A percentile compares a stretch with the other conserved stretches of the same genome.
Evolutionary conservation across 163 green algal genomes (phyloP).

Genomic region (Prototheca cutis): DNA sequence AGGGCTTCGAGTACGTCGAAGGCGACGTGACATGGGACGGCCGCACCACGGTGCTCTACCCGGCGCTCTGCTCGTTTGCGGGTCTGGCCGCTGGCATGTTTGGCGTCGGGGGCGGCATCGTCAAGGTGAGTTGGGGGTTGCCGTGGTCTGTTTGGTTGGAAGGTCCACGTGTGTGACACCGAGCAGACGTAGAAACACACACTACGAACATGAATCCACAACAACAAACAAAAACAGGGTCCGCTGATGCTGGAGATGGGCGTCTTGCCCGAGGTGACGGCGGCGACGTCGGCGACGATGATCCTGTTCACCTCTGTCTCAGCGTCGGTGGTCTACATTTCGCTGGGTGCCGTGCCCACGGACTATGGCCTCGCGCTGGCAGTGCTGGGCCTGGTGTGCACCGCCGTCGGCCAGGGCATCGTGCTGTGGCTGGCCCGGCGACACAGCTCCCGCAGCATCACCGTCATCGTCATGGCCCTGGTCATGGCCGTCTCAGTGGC

Average conservation of each 20-base stretch:
- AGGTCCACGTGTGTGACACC: constrained; percentile 14
- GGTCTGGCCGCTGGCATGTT: constrained; percentile 56
- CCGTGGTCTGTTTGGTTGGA: background rate
- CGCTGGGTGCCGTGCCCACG: constrained; percentile 28
- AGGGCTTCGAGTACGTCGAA: constrained; percentile 10
- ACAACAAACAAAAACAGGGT: too few relatives aligned
- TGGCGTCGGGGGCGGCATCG: constrained; percentile 46
- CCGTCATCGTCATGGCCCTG: constrained; percentile 42
- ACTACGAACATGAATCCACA: too few relatives aligned
- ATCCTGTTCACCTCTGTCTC: constrained; percentile 39
- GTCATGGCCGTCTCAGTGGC: constrained; percentile 32
- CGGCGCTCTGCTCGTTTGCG: constrained; percentile 42
- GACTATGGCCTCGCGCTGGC: constrained; percentile 47
- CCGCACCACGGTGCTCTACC: constrained; percentile 43
- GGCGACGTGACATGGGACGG: constrained; percentile 24
- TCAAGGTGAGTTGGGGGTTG: too few relatives aligned
- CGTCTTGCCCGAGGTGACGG: constrained; percentile 51
- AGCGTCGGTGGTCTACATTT: constrained; percentile 46
- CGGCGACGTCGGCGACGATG: constrained; percentile 57
- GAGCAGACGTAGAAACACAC: too few relatives aligned
- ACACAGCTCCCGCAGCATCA: constrained; percentile 15
- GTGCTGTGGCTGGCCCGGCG: background rate
- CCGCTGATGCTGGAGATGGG: constrained; percentile 65
- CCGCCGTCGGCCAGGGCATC: constrained; percentile 28
- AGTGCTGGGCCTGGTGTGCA: constrained; percentile 34